phyloP scores from a whole-genome alignment of 345 rosid genomes.

The Syzygium oleosum region DNA sequence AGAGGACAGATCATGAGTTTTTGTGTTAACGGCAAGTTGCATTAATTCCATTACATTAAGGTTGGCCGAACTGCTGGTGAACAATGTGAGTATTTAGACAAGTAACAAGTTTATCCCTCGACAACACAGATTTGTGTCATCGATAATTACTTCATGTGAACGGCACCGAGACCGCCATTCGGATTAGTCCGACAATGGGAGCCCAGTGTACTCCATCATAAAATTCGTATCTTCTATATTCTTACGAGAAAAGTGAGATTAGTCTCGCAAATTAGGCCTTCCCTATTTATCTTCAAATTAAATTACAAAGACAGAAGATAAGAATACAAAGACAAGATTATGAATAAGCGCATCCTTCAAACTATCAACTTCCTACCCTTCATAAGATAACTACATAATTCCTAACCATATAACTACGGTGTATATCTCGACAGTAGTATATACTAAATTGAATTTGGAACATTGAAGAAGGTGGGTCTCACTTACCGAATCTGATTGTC shows the following conservation, averaged over 20 bases:
- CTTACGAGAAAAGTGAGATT: not conserved
- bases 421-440: not conserved
- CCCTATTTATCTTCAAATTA: not conserved
- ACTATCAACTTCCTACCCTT: not conserved
- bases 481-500: not conserved
- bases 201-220: not conserved
- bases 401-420: not conserved
- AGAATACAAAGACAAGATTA: not conserved
- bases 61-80: not conserved
- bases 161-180: not conserved
- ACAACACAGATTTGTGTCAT: not conserved
- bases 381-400: not conserved
- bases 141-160: not conserved
- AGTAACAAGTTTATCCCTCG: not conserved
- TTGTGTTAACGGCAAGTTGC: not conserved
- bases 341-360: not conserved
- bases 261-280: not conserved
- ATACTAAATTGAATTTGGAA: not conserved
- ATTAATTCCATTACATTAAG: not conserved
- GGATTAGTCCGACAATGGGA: not conserved
- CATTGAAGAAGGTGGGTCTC: not conserved
- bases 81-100: not conserved
- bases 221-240: no score
- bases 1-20: not conserved
- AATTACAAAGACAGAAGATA: no score